Base-by-base conservation (phyloP, 495 filamentous ascomycete species). In the Achaetomiella virescens region DNA sequence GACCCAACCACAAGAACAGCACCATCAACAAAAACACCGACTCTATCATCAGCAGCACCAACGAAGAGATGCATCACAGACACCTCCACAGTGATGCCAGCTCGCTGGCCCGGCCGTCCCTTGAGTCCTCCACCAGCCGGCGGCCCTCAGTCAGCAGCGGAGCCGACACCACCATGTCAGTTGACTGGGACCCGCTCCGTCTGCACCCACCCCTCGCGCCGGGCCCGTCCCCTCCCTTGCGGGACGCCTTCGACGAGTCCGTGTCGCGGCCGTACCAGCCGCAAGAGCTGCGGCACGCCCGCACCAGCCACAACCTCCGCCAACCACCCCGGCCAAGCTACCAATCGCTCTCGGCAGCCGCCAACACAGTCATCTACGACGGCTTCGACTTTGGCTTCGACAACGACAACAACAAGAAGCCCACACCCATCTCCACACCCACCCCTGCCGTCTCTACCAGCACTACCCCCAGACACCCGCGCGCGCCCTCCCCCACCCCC, bases 371-470 rank as follows among this genome's bases (percentile, higher is more conserved):
- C 20, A 71, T 71, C 58, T 66, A 71, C 44, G 65, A 58, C 37
- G 69, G 69, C 9, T 71, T 71, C 53, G 69, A 71, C 60, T 71
- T 71, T 38, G 67, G 69, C 47, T 70, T 71, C 46, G 20, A 45
- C 12, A 47, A 52, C 42, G 67, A 67, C 47, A 68, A 70, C 46
- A n/a, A 45, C 12, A 47, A 52, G 31, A 17, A 8, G n/a, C 11
- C n/a, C n/a, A n/a, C 40, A n/a, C 11, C 31, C 7, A 17, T 24
- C 24, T 21, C 51, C 9, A 25, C 56, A 42, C 54, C 56, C 35
- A 54, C 50, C 6, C 42, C 44, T 2, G 15, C 35, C 54, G 21
- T 25, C 31, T 50, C 18, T 4, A 17, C 29, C 40, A 44, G 14
- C 33, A 46, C 5, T 40, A 40, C 27, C 21, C 10, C 27, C 33